Evolutionary conservation across 2,329 filamentous ascomycete species (phyloP).

Genomic region (Ceratocystis variospora): DNA sequence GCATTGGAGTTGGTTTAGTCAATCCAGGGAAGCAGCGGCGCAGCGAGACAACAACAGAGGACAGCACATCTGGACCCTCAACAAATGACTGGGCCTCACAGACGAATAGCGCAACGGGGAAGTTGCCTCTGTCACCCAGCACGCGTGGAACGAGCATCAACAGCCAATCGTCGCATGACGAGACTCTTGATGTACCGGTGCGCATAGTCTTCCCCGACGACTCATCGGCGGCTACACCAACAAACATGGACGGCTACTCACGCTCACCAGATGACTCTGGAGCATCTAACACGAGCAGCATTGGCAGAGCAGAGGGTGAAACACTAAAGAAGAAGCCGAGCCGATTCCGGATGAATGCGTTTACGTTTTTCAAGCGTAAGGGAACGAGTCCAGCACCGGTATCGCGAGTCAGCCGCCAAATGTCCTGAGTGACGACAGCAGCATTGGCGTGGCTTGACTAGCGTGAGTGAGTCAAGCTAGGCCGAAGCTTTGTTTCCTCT

Average conservation of each 20-base stretch:
- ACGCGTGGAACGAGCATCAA: constrained; percentile 53
- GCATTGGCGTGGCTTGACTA: too few relatives aligned
- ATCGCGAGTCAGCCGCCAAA: constrained; percentile 5
- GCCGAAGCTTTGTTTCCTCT: neutral
- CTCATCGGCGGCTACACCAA: constrained; percentile 8
- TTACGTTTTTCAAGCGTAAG: constrained; percentile 42
- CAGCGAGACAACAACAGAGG: constrained; percentile 49
- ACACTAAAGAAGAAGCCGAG: constrained; percentile 48
- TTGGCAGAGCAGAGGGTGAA: constrained; percentile 36
- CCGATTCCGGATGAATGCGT: constrained; percentile 48
- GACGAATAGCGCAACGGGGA: constrained; percentile 48
- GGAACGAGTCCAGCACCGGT: constrained; percentile 26
- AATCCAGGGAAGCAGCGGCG: constrained; percentile 37
- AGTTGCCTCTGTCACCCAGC: constrained; percentile 51
- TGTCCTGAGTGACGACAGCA: neutral
- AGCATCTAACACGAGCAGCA: constrained; percentile 30
- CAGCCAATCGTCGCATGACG: constrained; percentile 44
- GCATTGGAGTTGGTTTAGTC: constrained; percentile 10
- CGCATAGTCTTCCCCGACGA: constrained; percentile 15
- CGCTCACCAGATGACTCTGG: constrained; percentile 15
- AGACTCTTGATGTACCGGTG: constrained; percentile 22
- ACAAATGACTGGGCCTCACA: constrained; percentile 49
- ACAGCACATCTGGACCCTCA: constrained; percentile 38
- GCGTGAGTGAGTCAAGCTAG: neutral
- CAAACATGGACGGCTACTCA: constrained; percentile 13